Evolutionary conservation across 1,284 basidiomycete genomes (phyloP).

Genomic region (Cerrena zonata): DNA sequence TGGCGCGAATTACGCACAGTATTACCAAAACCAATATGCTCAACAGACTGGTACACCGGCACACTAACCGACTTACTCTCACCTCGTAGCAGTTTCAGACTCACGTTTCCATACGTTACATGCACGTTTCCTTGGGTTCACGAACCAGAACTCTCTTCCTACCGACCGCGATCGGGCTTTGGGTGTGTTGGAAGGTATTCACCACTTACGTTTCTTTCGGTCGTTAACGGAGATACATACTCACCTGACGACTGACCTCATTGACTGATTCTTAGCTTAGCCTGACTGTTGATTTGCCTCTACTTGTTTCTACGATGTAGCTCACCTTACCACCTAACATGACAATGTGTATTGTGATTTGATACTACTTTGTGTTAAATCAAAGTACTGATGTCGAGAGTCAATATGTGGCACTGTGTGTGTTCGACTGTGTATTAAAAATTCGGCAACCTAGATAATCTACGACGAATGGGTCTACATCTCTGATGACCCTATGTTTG

Average conservation of each 20-base stretch:
- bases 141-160: not conserved
- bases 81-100: not conserved
- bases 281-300: conserved; percentile 6
- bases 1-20: conserved; percentile 70
- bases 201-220: conserved; percentile 8
- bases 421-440: not conserved
- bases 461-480: not conserved
- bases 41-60: conserved; percentile 57
- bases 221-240: conserved; percentile 9
- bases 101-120: not conserved
- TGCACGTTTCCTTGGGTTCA: conserved; percentile 1
- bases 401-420: not conserved
- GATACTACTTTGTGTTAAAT: not conserved
- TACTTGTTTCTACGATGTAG: conserved; percentile 9
- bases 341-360: not conserved
- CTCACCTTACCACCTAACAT: conserved; percentile 11
- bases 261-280: conserved; percentile 9
- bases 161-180: not conserved
- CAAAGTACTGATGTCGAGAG: not conserved
- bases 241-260: conserved; percentile 17
- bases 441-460: conserved; percentile 3
- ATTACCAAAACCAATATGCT: conserved; percentile 76
- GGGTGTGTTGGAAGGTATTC: conserved; percentile 6
- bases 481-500: not conserved
- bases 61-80: conserved; percentile 26